These are phyloP conservation scores for Avena atlantica DNA, from an alignment of 176 grass and related monocot species.

Conservation along the genomic window DNA sequence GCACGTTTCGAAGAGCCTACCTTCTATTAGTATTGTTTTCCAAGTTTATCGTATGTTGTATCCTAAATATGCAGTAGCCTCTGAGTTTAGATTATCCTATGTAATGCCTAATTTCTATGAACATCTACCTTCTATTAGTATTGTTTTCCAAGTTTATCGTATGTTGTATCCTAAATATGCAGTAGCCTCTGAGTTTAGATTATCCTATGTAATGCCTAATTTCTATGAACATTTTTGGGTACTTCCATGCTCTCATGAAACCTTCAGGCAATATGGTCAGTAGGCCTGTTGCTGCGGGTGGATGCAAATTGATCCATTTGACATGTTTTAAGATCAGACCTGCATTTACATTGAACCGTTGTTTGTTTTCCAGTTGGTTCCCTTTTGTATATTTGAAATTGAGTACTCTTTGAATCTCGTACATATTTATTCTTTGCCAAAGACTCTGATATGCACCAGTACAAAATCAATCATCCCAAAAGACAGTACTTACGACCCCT, in stretches of 20 bases:
- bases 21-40: neutral
- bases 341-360: neutral
- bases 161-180: constrained; percentile 10
- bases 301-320: neutral
- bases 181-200: neutral
- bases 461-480: neutral
- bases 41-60: neutral
- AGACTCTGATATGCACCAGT: neutral
- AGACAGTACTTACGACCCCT: neutral
- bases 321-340: neutral
- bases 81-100: neutral
- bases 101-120: neutral
- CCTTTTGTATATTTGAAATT: neutral
- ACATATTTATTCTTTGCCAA: neutral
- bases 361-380: neutral
- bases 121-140: neutral
- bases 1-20: neutral
- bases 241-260: neutral
- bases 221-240: neutral
- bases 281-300: neutral
- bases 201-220: constrained; percentile 16
- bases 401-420: neutral
- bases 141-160: neutral
- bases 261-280: neutral
- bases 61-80: neutral